Evolutionary conservation across 1,284 basidiomycete genomes (phyloP).

Genomic region (Tilletiaria anomala): DNA sequence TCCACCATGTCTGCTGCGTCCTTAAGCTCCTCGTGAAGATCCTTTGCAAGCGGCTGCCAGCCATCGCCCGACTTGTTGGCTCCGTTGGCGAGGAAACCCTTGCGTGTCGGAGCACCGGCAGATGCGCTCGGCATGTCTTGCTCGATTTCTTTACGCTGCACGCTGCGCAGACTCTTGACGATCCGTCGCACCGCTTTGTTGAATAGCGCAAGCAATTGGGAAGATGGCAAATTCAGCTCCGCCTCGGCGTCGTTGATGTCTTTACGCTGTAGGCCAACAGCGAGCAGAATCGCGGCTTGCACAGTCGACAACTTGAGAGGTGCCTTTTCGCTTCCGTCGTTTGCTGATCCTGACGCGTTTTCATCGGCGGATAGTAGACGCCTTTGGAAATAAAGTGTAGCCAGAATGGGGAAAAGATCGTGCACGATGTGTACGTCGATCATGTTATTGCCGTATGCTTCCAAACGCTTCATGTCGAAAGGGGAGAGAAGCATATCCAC

Average conservation of each 20-base stretch:
- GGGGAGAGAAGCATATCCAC: constrained; percentile 63
- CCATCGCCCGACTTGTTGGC: constrained; percentile 2
- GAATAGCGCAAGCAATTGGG: constrained; percentile 78
- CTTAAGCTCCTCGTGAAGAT: constrained; percentile 7
- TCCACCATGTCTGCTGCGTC: constrained; percentile 23
- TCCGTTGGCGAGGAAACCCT: constrained; percentile 1
- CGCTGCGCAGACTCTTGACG: constrained; percentile 59
- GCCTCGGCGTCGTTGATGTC: constrained; percentile 55
- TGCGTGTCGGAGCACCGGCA: constrained; percentile 6
- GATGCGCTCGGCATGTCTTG: constrained; percentile 6
- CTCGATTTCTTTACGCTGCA: constrained; percentile 50
- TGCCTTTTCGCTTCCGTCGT: constrained; percentile 7
- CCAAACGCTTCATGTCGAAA: constrained; percentile 88
- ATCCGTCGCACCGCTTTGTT: constrained; percentile 80
- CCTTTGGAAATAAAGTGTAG: constrained; percentile 67
- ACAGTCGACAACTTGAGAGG: constrained; percentile 23
- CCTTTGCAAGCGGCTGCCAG: constrained; percentile 8
- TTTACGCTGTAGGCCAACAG: constrained; percentile 82
- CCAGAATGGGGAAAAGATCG: constrained; percentile 70
- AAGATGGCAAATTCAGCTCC: constrained; percentile 59
- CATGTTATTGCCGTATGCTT: constrained; percentile 89
- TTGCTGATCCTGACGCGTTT: neutral
- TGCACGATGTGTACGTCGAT: constrained; percentile 91
- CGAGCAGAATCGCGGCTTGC: constrained; percentile 40
- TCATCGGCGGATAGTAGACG: constrained; percentile 27